Conservation (phyloP, 305 asterid genomes). For the Fraxinus dipetala region DNA sequence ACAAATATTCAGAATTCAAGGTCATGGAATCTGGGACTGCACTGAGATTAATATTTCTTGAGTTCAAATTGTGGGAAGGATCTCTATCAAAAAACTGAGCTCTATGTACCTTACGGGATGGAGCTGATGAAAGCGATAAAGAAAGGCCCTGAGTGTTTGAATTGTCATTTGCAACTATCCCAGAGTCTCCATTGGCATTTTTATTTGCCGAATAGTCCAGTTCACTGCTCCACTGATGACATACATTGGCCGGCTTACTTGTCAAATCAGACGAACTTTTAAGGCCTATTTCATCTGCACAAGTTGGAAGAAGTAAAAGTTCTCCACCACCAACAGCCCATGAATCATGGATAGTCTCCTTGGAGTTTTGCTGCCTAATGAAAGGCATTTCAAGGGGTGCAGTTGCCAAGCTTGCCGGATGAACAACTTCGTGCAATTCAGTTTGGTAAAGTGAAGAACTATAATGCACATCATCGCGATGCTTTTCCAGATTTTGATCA, state of each 20-base stretch:
- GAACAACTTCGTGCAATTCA: constrained; percentile 43
- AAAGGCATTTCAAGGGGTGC: constrained; percentile 27
- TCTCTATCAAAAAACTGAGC: constrained; percentile 17
- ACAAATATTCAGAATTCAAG: constrained; percentile 20
- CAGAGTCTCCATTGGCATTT: constrained; percentile 11
- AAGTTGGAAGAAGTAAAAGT: constrained; percentile 29
- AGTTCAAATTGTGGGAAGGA: background rate
- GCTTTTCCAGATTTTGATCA: background rate
- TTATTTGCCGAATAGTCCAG: constrained; percentile 15
- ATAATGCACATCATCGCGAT: constrained; percentile 17
- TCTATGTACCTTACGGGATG: constrained; percentile 32
- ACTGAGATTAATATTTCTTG: background rate
- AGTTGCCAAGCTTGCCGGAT: constrained; percentile 29
- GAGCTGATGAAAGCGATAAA: constrained; percentile 61
- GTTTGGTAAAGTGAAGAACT: constrained; percentile 35
- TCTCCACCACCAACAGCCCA: constrained; percentile 37
- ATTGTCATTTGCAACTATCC: constrained; percentile 15
- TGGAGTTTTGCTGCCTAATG: constrained; percentile 23
- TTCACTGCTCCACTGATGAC: constrained; percentile 31
- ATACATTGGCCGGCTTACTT: constrained; percentile 16
- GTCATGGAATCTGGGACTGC: constrained; percentile 7
- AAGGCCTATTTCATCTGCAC: constrained; percentile 26
- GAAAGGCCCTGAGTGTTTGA: constrained; percentile 52
- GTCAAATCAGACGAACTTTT: constrained; percentile 14
- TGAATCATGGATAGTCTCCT: constrained; percentile 15